A percentile compares a stretch with the other conserved stretches of the same genome.
phyloP scores from a whole-genome alignment of 2,329 filamentous ascomycete species.

The Diplodia scrobiculata region DNA sequence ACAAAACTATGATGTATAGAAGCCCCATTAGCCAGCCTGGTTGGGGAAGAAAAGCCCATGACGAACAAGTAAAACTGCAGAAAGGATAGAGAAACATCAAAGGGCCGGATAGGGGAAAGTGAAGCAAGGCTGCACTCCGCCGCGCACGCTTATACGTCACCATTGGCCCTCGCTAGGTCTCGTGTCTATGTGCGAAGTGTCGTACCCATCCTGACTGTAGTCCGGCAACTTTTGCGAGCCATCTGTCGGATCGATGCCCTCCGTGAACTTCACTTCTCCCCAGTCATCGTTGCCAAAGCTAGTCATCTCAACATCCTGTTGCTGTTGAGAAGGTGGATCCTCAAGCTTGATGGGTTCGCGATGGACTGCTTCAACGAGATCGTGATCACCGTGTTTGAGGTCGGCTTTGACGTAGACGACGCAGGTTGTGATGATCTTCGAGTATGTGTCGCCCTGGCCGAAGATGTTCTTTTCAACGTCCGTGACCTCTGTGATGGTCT shows the following conservation, averaged over 20 bases:
- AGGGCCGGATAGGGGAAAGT: neutral
- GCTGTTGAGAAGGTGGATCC: neutral
- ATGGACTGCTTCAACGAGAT: conserved; percentile 22
- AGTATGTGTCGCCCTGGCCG: conserved; percentile 21
- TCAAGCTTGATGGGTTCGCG: conserved; percentile 5
- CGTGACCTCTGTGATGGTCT: conserved; percentile 67
- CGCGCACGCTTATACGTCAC: neutral
- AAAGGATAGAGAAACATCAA: neutral
- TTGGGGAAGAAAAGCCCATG: neutral
- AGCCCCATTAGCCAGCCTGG: neutral
- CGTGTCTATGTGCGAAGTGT: conserved; percentile 16
- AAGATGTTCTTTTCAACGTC: conserved; percentile 28
- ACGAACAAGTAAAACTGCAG: neutral
- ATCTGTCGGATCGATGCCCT: conserved; percentile 4
- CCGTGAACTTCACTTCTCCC: neutral
- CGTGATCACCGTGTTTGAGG: conserved; percentile 14
- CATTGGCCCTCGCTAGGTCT: conserved; percentile 13
- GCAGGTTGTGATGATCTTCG: conserved; percentile 25
- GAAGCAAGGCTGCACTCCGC: neutral
- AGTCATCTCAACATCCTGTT: conserved; percentile 20
- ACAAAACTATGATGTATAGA: neutral
- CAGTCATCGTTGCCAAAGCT: conserved; percentile 18
- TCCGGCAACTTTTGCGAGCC: neutral
- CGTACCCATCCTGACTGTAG: conserved; percentile 9
- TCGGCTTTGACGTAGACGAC: conserved; percentile 28